Conservation (phyloP, 352 stramenopile species). For the Thalassiosira livingstoniorum region DNA sequence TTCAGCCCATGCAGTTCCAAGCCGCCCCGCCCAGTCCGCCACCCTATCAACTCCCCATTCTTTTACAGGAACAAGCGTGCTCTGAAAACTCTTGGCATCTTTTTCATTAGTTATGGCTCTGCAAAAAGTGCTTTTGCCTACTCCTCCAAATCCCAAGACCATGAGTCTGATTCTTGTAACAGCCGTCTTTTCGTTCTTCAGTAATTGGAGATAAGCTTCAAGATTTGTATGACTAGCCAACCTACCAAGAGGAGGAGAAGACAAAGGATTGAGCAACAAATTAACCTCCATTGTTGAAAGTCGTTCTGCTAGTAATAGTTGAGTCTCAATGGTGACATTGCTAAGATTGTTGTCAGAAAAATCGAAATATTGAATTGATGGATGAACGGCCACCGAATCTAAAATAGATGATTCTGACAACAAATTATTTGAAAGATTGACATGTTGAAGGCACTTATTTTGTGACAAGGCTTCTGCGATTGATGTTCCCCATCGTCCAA, state of each 20-base stretch:
- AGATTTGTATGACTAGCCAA: slow-evolving; percentile 31
- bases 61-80: slow-evolving; percentile 22
- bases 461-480: slow-evolving; percentile 19
- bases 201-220: slow-evolving; percentile 32
- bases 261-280: slow-evolving; percentile 45
- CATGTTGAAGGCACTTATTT: slow-evolving; percentile 17
- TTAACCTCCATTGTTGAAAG: slow-evolving; percentile 30
- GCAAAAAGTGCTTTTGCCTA: slow-evolving; percentile 42
- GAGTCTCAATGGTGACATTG: slow-evolving; percentile 39
- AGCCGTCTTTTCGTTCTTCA: slow-evolving; percentile 34
- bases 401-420: slow-evolving; percentile 37
- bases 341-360: slow-evolving; percentile 47
- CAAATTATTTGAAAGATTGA: slow-evolving; percentile 38
- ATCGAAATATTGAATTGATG: slow-evolving; percentile 26
- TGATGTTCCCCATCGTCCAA: slow-evolving; percentile 8
- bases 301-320: slow-evolving; percentile 30
- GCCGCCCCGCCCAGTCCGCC: slow-evolving; percentile 28
- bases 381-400: slow-evolving; percentile 18
- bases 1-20: slow-evolving; percentile 33
- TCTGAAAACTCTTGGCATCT: slow-evolving; percentile 17
- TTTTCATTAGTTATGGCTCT: slow-evolving; percentile 24
- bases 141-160: slow-evolving; percentile 33
- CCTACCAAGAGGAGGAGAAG: slow-evolving; percentile 44
- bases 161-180: slow-evolving; percentile 47
- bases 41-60: slow-evolving; percentile 31